These are phyloP conservation scores for Collybia nuda DNA, from an alignment of 768 basidiomycete species.

Conservation along the genomic window DNA sequence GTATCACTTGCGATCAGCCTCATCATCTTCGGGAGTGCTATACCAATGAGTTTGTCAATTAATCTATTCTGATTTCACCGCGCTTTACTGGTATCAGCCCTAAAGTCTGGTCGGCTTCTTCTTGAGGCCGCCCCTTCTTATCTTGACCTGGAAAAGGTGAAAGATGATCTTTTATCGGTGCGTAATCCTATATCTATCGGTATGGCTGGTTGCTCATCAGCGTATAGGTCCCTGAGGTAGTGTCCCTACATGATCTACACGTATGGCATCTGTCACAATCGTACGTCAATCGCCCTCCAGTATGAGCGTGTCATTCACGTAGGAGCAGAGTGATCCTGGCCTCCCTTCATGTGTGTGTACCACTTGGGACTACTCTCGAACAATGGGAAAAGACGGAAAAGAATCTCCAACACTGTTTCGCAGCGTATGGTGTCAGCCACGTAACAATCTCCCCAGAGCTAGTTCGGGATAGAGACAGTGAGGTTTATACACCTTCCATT, in stretches of 20 bases:
- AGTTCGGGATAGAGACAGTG: constrained; percentile 30
- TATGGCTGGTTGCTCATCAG: background rate
- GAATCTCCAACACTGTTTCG: constrained; percentile 48
- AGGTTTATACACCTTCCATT: constrained; percentile 25
- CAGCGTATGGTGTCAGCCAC: constrained; percentile 52
- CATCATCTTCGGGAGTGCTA: constrained; percentile 51
- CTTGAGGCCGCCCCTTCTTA: constrained; percentile 52
- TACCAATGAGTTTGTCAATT: constrained; percentile 44
- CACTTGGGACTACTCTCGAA: constrained; percentile 43
- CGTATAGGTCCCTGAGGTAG: constrained; percentile 41
- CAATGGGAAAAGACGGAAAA: constrained; percentile 52
- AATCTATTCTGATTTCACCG: background rate
- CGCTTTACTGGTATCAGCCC: constrained; percentile 25
- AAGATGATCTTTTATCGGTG: constrained; percentile 45
- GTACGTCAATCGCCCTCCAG: constrained; percentile 19
- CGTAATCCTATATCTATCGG: constrained; percentile 9
- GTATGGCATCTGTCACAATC: constrained; percentile 58
- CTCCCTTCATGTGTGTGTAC: constrained; percentile 53
- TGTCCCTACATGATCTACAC: constrained; percentile 51
- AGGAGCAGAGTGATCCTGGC: constrained; percentile 44
- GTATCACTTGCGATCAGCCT: constrained; percentile 48
- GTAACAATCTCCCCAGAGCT: constrained; percentile 57
- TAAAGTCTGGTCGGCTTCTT: constrained; percentile 48
- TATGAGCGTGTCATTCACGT: constrained; percentile 4
- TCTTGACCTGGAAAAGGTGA: constrained; percentile 48